phyloP scores from a whole-genome alignment of 768 basidiomycete species.

The Dioszegia aurantiaca region DNA sequence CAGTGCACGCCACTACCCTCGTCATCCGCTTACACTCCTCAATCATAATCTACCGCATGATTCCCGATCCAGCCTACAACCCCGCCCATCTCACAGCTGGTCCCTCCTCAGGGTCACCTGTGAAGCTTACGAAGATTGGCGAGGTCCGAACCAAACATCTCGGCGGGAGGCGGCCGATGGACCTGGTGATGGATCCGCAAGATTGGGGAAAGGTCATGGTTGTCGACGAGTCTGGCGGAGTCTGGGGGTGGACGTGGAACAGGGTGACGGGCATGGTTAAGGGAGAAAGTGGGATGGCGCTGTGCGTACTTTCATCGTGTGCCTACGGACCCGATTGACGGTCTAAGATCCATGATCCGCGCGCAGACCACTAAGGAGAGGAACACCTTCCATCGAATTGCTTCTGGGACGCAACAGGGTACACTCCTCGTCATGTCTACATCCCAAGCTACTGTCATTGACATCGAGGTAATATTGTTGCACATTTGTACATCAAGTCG shows the following conservation, averaged over 20 bases:
- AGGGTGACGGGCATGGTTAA: constrained; percentile 16
- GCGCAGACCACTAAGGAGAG: constrained; percentile 7
- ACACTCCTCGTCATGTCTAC: constrained; percentile 33
- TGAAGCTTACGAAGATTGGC: constrained; percentile 14
- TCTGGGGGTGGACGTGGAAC: constrained; percentile 37
- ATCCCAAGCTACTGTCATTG: constrained; percentile 15
- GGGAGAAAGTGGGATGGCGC: constrained; percentile 23
- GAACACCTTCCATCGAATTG: constrained; percentile 30
- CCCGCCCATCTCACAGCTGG: constrained; percentile 6
- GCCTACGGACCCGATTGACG: background rate
- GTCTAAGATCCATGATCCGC: constrained; percentile 25
- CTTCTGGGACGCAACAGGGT: constrained; percentile 28
- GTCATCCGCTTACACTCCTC: constrained; percentile 30
- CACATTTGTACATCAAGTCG: background rate
- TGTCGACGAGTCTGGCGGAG: constrained; percentile 39
- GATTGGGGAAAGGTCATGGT: constrained; percentile 29
- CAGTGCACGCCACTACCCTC: constrained; percentile 28
- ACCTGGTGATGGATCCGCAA: constrained; percentile 27
- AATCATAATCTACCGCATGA: constrained; percentile 25
- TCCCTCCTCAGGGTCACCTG: background rate
- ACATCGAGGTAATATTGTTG: constrained; percentile 30
- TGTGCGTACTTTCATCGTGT: constrained; percentile 20
- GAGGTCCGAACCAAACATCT: constrained; percentile 21
- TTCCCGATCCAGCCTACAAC: constrained; percentile 26
- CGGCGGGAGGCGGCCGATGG: constrained; percentile 29